Evolutionary conservation across 2,329 filamentous ascomycete species (phyloP).

Genomic region (Diaporthe aspalathi): DNA sequence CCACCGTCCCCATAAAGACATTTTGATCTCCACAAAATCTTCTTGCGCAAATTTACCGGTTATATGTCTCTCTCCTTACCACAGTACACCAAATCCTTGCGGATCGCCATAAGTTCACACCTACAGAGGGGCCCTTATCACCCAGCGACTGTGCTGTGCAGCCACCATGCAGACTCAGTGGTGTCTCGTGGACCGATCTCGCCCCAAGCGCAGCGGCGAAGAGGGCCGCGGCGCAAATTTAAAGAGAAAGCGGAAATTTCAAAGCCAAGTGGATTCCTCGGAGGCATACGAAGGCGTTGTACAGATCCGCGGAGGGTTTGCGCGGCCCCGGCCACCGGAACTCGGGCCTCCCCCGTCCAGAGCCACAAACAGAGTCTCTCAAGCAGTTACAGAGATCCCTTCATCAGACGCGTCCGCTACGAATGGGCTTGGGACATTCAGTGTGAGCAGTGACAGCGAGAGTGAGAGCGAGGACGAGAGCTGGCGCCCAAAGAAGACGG

Average conservation of each 20-base stretch:
- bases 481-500: neutral
- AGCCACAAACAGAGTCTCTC: neutral
- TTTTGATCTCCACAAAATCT: neutral
- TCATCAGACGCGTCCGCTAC: too few species aligned
- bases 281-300: neutral
- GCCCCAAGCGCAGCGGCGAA: neutral
- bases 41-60: neutral
- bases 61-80: neutral
- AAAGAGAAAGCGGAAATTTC: neutral
- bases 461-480: neutral
- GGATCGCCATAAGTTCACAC: neutral
- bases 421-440: neutral
- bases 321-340: neutral
- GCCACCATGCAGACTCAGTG: conserved; percentile 2
- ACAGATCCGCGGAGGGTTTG: neutral
- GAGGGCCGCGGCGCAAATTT: neutral
- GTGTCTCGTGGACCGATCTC: neutral
- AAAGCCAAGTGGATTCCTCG: neutral
- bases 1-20: neutral
- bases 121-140: neutral
- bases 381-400: neutral
- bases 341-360: neutral
- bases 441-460: neutral
- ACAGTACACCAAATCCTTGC: neutral
- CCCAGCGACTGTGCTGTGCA: neutral